phyloP scores from a whole-genome alignment of 2,329 filamentous ascomycete species.

The Stachybotrys echinatus region DNA sequence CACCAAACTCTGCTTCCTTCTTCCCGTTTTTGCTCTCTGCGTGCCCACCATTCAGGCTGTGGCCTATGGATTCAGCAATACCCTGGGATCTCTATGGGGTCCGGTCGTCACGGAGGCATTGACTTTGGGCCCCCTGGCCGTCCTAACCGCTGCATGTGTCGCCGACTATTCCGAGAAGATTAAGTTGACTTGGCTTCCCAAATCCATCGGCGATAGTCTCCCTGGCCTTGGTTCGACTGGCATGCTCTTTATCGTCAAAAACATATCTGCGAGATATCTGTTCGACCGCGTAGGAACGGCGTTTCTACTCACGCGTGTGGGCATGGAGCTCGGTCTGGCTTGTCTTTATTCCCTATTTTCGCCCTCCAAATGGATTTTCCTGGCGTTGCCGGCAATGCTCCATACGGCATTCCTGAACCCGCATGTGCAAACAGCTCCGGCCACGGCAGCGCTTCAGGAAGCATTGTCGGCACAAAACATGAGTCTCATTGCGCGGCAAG shows the following conservation, averaged over 20 bases:
- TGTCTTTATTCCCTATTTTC: constrained; percentile 59
- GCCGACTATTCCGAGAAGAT: constrained; percentile 60
- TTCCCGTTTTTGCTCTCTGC: constrained; percentile 72
- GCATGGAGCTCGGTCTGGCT: constrained; percentile 64
- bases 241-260: constrained; percentile 52
- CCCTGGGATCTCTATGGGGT: constrained; percentile 64
- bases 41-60: constrained; percentile 69
- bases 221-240: constrained; percentile 63
- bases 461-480: constrained; percentile 63
- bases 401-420: constrained; percentile 69
- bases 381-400: constrained; percentile 66
- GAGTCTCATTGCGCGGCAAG: constrained; percentile 71
- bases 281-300: constrained; percentile 53
- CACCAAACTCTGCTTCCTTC: constrained; percentile 43
- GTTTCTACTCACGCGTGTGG: constrained; percentile 63
- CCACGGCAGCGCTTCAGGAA: constrained; percentile 58
- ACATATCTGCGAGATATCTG: constrained; percentile 31
- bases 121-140: constrained; percentile 65
- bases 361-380: constrained; percentile 62
- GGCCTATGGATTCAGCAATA: constrained; percentile 60
- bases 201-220: constrained; percentile 55
- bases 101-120: constrained; percentile 70
- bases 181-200: constrained; percentile 49
- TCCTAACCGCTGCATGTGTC: constrained; percentile 58
- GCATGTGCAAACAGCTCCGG: constrained; percentile 60